phyloP scores from a whole-genome alignment of 768 basidiomycete genomes.

The Tubosaeta sp. region DNA sequence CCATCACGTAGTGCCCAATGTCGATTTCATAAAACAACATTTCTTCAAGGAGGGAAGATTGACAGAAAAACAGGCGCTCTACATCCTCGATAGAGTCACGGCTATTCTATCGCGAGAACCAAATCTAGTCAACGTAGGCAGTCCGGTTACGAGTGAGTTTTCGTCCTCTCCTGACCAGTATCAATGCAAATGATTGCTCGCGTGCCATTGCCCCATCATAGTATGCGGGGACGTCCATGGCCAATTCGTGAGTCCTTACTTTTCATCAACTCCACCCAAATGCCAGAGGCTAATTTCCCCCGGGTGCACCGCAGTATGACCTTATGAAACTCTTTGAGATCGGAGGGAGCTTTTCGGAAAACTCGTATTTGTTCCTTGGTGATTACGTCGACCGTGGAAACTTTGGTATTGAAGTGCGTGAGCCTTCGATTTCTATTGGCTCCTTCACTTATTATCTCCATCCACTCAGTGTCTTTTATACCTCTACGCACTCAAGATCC shows the following conservation, averaged over 20 bases:
- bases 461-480: constrained; percentile 75
- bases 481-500: constrained; percentile 89
- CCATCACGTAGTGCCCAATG: constrained; percentile 57
- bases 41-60: constrained; percentile 84
- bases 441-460: background rate
- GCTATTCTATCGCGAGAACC: constrained; percentile 69
- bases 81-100: constrained; percentile 68
- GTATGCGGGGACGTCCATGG: constrained; percentile 98
- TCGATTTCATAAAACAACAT: constrained; percentile 79
- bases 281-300: constrained; percentile 7
- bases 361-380: constrained; percentile 88
- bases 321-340: constrained; percentile 98
- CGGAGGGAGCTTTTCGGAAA: constrained; percentile 81
- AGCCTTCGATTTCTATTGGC: background rate
- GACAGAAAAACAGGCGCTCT: constrained; percentile 80
- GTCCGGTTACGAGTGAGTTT: constrained; percentile 83
- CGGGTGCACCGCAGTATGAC: constrained; percentile 65
- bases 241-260: constrained; percentile 78
- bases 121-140: constrained; percentile 81
- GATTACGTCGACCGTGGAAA: constrained; percentile 98
- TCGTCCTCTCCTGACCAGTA: background rate
- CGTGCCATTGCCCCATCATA: constrained; percentile 28
- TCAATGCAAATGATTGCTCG: constrained; percentile 4
- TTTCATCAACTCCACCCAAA: constrained; percentile 84
- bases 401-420: constrained; percentile 72